Evolutionary conservation across 164 flowering plant genomes (phyloP).

Genomic region (Malania oleifera): DNA sequence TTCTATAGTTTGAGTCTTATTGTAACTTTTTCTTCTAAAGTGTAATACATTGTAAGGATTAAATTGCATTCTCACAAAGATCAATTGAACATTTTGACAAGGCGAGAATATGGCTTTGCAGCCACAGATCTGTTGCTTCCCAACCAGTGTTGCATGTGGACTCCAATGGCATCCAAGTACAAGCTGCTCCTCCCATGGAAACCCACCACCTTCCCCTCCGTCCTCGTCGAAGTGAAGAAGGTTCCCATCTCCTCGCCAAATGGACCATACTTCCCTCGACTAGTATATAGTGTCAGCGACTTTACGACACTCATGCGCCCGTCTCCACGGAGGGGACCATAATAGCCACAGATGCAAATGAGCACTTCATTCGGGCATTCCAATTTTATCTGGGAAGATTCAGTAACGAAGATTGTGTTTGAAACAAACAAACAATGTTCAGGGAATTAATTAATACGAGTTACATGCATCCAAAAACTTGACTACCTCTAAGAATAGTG

Average conservation of each 20-base stretch:
- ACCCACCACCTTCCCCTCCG: conserved; percentile 81
- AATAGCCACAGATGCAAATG: conserved; percentile 58
- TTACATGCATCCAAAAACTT: background rate
- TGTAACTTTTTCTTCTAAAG: no score
- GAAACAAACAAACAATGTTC: background rate
- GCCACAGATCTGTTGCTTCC: conserved; percentile 38
- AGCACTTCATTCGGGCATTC: conserved; percentile 71
- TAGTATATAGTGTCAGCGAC: conserved; percentile 62
- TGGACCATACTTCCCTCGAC: conserved; percentile 72
- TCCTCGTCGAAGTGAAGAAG: conserved; percentile 58
- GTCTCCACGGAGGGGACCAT: conserved; percentile 32
- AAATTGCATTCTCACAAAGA: no score
- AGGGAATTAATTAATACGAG: no score
- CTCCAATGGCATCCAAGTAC: conserved; percentile 81
- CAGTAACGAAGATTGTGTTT: no score
- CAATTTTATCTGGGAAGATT: conserved; percentile 63
- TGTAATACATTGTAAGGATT: no score
- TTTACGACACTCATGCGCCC: conserved; percentile 35
- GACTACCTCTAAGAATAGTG: no score
- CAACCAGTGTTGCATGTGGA: conserved; percentile 84
- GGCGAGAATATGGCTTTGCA: conserved; percentile 15
- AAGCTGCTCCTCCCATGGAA: conserved; percentile 75
- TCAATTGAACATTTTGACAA: conserved; percentile 30
- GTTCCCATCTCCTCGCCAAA: conserved; percentile 72
- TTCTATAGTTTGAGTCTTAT: no score